Percentiles rank a stretch among this genome's conserved stretches.
Conservation (phyloP, 2,329 filamentous ascomycete genomes). For the Penicillium sp. region DNA sequence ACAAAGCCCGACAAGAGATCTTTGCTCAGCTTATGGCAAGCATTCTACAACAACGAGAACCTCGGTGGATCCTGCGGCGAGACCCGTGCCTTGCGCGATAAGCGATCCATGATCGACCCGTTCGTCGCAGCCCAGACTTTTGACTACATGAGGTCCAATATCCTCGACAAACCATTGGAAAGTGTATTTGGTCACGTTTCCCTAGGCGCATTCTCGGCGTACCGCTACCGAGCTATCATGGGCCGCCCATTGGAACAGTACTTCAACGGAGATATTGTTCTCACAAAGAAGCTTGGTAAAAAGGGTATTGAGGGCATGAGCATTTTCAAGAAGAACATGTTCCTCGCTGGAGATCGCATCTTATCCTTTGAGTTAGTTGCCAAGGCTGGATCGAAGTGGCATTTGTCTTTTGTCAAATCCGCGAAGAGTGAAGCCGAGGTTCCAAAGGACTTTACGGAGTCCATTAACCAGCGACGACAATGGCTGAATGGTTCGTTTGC, state of each 20-base stretch:
- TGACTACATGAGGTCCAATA: constrained; percentile 9
- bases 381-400: constrained; percentile 12
- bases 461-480: constrained; percentile 6
- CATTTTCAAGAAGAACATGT: constrained; percentile 17
- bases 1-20: constrained; percentile 7
- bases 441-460: constrained; percentile 4
- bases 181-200: constrained; percentile 12
- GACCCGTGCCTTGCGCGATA: constrained; percentile 6
- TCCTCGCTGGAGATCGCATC: constrained; percentile 13
- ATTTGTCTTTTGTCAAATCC: constrained; percentile 10
- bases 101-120: constrained; percentile 6
- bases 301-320: constrained; percentile 16
- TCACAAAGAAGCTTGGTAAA: constrained; percentile 11
- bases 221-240: constrained; percentile 11
- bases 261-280: constrained; percentile 11
- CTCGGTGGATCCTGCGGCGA: constrained; percentile 14
- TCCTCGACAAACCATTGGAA: constrained; percentile 12
- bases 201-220: constrained; percentile 11
- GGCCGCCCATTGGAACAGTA: constrained; percentile 14
- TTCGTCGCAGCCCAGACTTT: constrained; percentile 11
- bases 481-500: constrained; percentile 14
- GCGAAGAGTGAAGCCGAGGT: constrained; percentile 11
- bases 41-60: constrained; percentile 10
- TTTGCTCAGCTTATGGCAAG: constrained; percentile 7
- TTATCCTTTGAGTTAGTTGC: constrained; percentile 12